Conservation (phyloP, 768 basidiomycete genomes). For the Mycena rosella region DNA sequence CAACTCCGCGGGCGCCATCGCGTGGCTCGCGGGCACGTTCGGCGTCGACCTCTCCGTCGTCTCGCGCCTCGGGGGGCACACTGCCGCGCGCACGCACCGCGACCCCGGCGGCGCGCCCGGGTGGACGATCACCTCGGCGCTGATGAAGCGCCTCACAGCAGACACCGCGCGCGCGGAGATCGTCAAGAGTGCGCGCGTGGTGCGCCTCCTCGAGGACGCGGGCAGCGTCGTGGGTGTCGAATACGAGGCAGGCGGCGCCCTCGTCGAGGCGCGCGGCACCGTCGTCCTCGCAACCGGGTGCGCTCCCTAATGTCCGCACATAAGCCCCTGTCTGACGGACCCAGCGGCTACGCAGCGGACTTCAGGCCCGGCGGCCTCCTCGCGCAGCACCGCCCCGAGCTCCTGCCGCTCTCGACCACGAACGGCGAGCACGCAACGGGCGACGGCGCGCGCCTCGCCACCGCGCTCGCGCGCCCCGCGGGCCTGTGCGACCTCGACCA, state of each 20-base stretch:
- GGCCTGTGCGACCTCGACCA: slow-evolving; percentile 41
- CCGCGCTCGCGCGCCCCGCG: slow-evolving; percentile 28
- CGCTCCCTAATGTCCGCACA: neutral
- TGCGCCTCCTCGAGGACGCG: slow-evolving; percentile 36
- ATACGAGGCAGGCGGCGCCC: slow-evolving; percentile 36
- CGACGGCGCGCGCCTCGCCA: slow-evolving; percentile 41
- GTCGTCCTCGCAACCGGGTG: slow-evolving; percentile 42
- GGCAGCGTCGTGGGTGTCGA: slow-evolving; percentile 41
- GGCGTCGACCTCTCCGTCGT: slow-evolving; percentile 44
- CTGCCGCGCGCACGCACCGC: slow-evolving; percentile 40
- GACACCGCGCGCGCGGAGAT: slow-evolving; percentile 30
- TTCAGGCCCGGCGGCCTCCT: slow-evolving; percentile 38
- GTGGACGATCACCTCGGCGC: slow-evolving; percentile 42
- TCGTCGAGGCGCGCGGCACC: slow-evolving; percentile 23
- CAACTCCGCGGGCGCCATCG: slow-evolving; percentile 42
- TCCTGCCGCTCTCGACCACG: slow-evolving; percentile 42
- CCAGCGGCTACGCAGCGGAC: slow-evolving; percentile 44
- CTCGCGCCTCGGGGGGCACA: slow-evolving; percentile 42
- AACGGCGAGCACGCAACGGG: slow-evolving; percentile 46
- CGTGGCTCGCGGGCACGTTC: slow-evolving; percentile 40
- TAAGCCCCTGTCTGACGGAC: neutral
- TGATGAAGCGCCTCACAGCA: slow-evolving; percentile 40
- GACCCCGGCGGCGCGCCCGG: slow-evolving; percentile 44
- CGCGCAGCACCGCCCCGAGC: slow-evolving; percentile 40
- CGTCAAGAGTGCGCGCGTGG: slow-evolving; percentile 40